Base-by-base conservation (phyloP, 2,329 filamentous ascomycete species). In the Amylocarpus encephaloides region DNA sequence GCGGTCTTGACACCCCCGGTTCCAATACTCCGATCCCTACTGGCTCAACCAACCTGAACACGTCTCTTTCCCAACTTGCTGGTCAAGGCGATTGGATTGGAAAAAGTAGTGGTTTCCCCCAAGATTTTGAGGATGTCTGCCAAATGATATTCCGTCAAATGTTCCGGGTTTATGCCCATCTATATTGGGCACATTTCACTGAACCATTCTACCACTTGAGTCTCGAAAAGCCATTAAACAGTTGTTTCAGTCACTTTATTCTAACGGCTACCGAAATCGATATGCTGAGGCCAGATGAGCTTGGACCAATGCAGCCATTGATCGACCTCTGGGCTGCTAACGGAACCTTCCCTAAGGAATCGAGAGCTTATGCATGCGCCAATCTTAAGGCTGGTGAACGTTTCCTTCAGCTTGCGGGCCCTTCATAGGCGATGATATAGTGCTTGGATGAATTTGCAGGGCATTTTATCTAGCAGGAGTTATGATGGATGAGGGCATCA, bases 81-180 rank as follows among this genome's bases (percentile, higher is more conserved):
- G 83, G 75, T 54, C 71, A 73, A 3, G 74, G 80, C 39, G 81
- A 84, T 53, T 97, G 90, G 88, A 78, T 95, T 50, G 93, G 93
- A 63, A 95, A 94, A 73, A 81, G 87, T 42, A 93, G 88, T 53
- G 92, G 92, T 3, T 98, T 98, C 69, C 93, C 93, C 2, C 82
- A 86, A 57, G 87, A 88, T 59, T 97, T 96, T 68, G 77, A 92
- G 61, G 82, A 85, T 54, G 90, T 95, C 60, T 93, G 92, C 74
- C 90, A 94, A 74, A 85, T 85, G 58, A 93, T 96, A 64, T 92
- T 96, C 74, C 86, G 91, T 62, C 93, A 96, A 71, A 97, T 98
- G 86, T 97, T 98, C 77, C 87, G 93, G 52, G 92, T 96, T 61
- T 98, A 98, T 66, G 86, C 93, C 43, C 93, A 98, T 70, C 82